Base-by-base conservation (phyloP, 768 basidiomycete species). In the Lentinula boryana region DNA sequence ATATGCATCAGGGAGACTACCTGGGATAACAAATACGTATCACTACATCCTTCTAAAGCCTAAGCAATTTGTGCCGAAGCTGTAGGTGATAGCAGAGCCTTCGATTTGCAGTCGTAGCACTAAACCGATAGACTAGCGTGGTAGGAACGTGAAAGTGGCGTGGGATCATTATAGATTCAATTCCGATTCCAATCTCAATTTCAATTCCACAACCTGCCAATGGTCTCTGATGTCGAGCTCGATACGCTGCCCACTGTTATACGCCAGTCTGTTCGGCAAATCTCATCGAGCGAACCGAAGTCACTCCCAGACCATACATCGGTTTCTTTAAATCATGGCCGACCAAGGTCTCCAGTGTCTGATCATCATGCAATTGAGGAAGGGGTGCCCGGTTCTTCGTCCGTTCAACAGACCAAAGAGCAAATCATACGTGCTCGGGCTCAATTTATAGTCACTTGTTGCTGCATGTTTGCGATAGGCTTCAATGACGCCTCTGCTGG, bases 401-500 rank as follows among this genome's bases (percentile, higher is more conserved):
- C 32, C 15, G 10, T 5, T 15, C 50, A 12, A 52, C 56, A 33
- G 7, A 66, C 65, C 23, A 69, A 55, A 48, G 56, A 60, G 15
- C 74, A 71, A 53, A 58, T 58, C 8, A 54, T 64, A 18, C 70
- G 60, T 4, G 66, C 60, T 13, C 65, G 58, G 2, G 62, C 75
- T n/a, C 76, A 77, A 43, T 71, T 76, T 44, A 62, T 55, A 8
- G 64, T 72, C 1, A 66, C 77, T 1, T 77, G 74, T 62, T 76
- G 67, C 66, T 66, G 68, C 46, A 9, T 75, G 15, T 78, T 72
- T 53, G 61, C 77, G 18, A 60, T 66, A 0, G 76, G 76, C 8
- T 77, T 75, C 73, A 76, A 76, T 60, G 76, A 78, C 59, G 77
- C 66, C 7, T 67, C 72, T 21, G 74, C 70, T 21, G 76, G 76